Evolutionary conservation across 2,329 filamentous ascomycete species (phyloP).

Genomic region (Aquanectria penicillioides): DNA sequence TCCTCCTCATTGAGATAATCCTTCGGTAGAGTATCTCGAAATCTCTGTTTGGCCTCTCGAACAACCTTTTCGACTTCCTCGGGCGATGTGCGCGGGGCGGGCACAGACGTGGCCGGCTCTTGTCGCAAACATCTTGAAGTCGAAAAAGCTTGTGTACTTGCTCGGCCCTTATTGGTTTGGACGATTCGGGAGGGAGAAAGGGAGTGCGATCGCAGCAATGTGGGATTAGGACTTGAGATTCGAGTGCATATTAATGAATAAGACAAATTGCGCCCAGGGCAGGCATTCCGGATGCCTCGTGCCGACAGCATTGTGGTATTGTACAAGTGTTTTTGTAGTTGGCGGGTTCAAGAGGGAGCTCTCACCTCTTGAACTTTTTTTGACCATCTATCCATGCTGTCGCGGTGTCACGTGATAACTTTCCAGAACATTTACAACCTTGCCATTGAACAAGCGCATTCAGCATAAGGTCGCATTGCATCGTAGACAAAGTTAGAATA

Average conservation of each 20-base stretch:
- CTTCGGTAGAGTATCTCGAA: constrained; percentile 80
- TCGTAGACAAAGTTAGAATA: too few relatives aligned
- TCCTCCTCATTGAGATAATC: constrained; percentile 77
- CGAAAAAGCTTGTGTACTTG: constrained; percentile 45
- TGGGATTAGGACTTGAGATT: constrained; percentile 21
- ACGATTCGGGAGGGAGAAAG: constrained; percentile 26
- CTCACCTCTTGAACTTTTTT: constrained; percentile 37
- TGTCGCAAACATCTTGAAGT: constrained; percentile 39
- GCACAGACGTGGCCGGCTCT: constrained; percentile 17
- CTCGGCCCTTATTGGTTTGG: constrained; percentile 40
- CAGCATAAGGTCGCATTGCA: too few relatives aligned
- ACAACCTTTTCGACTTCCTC: constrained; percentile 70
- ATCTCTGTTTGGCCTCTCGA: constrained; percentile 76
- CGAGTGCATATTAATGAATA: constrained; percentile 25
- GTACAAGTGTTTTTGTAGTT: constrained; percentile 27
- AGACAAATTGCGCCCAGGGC: constrained; percentile 40
- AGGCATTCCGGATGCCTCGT: constrained; percentile 47
- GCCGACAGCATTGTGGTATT: constrained; percentile 48
- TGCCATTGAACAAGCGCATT: neutral
- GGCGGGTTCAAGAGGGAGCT: constrained; percentile 13
- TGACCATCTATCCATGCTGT: constrained; percentile 10
- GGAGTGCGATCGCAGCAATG: constrained; percentile 28
- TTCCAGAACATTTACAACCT: constrained; percentile 13
- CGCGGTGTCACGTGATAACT: constrained; percentile 44
- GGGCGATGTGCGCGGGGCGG: constrained; percentile 18